Base-by-base conservation (phyloP, 768 basidiomycete species). In the Inosperma sp. region DNA sequence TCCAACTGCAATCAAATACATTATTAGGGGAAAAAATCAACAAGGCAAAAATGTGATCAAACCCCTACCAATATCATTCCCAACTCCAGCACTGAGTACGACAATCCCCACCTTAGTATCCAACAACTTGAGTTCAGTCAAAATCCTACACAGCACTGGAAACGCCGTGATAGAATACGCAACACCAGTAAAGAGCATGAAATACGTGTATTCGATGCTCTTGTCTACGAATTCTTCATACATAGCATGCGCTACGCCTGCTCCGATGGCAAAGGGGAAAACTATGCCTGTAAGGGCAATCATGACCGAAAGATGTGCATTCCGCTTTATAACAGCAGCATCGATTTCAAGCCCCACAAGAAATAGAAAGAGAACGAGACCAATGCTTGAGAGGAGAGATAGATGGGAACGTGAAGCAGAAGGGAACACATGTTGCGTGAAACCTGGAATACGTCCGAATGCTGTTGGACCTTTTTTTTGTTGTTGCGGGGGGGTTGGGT, bases 141-240 rank as follows among this genome's bases (percentile, higher is more conserved):
- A n/a, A n/a, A n/a, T n/a, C n/a, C n/a, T n/a, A n/a, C n/a, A n/a
- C n/a, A n/a, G n/a, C n/a, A n/a, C n/a, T n/a, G n/a, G n/a, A n/a
- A n/a, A n/a, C n/a, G n/a, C n/a, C n/a, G n/a, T n/a, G n/a, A 92
- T 92, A 5, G 86, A 84, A 69, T 84, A 93, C 1, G 93, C 91
- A 17, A 94, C 91, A 10, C 91, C 92, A 8, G 89, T 84, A 67
- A 98, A 97, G 29, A 99, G 81, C 79, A 96, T 83, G 67, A 98
- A 98, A 64, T 95, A 77, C 0, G 89, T 85, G 66, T 93, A 94
- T 46, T 82, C 75, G 45, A 85, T 76, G 44, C 69, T 73, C 1
- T 70, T 65, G 61, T 84, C 78, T 56, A 91, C 79, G 68, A 93
- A 96, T 51, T 82, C 60, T 9, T 71, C 66, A 70, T 93, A 97